These are phyloP conservation scores for Sporodiniella umbellata DNA, from an alignment of 371 early-diverging fungal species.

Conservation along the genomic window DNA sequence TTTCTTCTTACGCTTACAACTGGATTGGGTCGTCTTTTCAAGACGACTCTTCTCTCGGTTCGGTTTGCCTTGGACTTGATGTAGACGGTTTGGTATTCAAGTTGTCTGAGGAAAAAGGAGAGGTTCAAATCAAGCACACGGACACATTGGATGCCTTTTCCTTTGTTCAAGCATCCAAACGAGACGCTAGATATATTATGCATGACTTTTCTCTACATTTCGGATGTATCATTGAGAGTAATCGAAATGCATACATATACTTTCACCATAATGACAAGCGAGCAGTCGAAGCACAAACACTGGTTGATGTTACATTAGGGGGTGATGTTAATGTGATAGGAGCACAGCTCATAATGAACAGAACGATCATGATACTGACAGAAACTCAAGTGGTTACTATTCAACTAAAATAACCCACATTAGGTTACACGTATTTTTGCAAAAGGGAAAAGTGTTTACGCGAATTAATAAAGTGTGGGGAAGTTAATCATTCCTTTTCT, in stretches of 20 bases:
- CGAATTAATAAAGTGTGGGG: constrained; percentile 3
- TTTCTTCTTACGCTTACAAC: constrained; percentile 38
- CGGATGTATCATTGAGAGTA: constrained; percentile 66
- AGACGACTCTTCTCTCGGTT: constrained; percentile 30
- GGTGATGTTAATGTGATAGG: constrained; percentile 46
- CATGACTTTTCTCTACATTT: constrained; percentile 13
- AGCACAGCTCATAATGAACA: constrained; percentile 39
- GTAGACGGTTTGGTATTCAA: constrained; percentile 72
- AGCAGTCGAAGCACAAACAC: constrained; percentile 29
- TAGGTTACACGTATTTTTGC: background rate
- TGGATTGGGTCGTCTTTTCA: constrained; percentile 54
- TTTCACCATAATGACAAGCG: constrained; percentile 37
- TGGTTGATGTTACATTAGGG: constrained; percentile 38
- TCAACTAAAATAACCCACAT: constrained; percentile 1
- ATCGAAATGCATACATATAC: constrained; percentile 69
- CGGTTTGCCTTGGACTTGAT: constrained; percentile 66
- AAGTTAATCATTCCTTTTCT: background rate
- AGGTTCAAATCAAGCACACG: constrained; percentile 36
- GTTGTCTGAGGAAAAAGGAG: constrained; percentile 21
- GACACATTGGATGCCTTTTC: constrained; percentile 73
- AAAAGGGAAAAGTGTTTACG: background rate
- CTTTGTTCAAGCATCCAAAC: constrained; percentile 55
- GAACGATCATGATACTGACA: constrained; percentile 44
- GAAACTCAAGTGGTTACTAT: constrained; percentile 40
- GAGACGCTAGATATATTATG: constrained; percentile 17